A percentile compares a stretch with the other conserved stretches of the same genome.
phyloP scores from a whole-genome alignment of 2,329 filamentous ascomycete genomes.

The Penicillium decumbens region DNA sequence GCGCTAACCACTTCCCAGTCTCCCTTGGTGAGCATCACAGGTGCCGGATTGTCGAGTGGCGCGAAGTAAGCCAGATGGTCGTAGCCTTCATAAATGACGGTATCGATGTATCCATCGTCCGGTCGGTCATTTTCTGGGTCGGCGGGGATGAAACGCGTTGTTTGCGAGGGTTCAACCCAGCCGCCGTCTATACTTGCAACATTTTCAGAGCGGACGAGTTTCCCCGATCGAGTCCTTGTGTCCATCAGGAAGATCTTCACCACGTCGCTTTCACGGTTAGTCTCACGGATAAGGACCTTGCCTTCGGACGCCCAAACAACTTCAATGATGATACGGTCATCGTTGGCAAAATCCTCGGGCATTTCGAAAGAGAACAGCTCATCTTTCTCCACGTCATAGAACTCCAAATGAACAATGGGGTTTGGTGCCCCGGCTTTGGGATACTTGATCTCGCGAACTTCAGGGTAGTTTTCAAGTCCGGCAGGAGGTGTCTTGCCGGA shows the following conservation, averaged over 20 bases:
- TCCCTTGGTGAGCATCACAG: constrained; percentile 79
- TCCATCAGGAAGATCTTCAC: constrained; percentile 84
- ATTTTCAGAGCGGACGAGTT: constrained; percentile 73
- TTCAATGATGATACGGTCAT: constrained; percentile 86
- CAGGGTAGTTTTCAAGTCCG: constrained; percentile 84
- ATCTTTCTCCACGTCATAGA: constrained; percentile 75
- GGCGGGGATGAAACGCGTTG: constrained; percentile 79
- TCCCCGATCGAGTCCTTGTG: constrained; percentile 65
- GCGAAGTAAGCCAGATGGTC: constrained; percentile 93
- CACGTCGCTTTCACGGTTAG: constrained; percentile 89
- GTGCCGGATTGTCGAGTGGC: constrained; percentile 76
- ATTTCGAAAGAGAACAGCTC: constrained; percentile 78
- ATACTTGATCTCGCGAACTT: constrained; percentile 90
- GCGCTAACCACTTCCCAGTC: constrained; percentile 87
- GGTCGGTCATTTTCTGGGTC: constrained; percentile 70
- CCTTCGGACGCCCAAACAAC: constrained; percentile 79
- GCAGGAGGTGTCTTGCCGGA: constrained; percentile 64
- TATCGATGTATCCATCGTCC: constrained; percentile 89
- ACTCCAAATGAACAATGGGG: constrained; percentile 78
- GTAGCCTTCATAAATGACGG: constrained; percentile 76
- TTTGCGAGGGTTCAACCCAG: constrained; percentile 92
- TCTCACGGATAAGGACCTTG: constrained; percentile 82
- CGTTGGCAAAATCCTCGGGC: constrained; percentile 69
- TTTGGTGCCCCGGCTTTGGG: constrained; percentile 94
- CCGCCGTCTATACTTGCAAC: constrained; percentile 84